These are phyloP conservation scores for Prunus persica DNA, from an alignment of 306 rosid genomes.

Conservation along the genomic window DNA sequence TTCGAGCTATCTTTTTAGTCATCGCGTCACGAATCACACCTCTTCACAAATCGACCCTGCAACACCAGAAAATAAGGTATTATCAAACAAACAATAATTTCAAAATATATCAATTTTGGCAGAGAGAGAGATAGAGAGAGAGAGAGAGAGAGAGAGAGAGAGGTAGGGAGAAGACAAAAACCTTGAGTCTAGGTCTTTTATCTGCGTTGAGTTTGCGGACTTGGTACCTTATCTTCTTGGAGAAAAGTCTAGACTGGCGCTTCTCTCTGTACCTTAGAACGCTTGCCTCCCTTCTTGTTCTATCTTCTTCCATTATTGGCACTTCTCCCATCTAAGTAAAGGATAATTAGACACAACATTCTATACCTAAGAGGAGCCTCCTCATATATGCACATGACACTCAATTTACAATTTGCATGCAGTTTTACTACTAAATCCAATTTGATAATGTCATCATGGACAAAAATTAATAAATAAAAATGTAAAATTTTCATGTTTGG, in stretches of 20 bases:
- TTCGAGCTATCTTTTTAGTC: slow-evolving; percentile 20
- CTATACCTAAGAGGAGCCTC: not conserved
- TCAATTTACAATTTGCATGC: not conserved
- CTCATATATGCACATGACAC: not conserved
- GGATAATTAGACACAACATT: not conserved
- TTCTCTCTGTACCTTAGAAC: slow-evolving; percentile 82
- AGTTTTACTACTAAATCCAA: not conserved
- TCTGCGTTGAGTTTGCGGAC: slow-evolving; percentile 87
- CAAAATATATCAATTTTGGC: slow-evolving; percentile 10
- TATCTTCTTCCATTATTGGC: slow-evolving; percentile 67
- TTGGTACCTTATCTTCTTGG: slow-evolving; percentile 92
- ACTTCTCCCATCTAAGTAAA: slow-evolving; percentile 70
- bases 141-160: slow-evolving; percentile 9
- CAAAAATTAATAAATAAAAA: not conserved
- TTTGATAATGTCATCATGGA: not conserved
- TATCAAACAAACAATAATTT: not conserved
- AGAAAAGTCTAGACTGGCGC: slow-evolving; percentile 71
- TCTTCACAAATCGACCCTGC: slow-evolving; percentile 91
- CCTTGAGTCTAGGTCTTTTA: slow-evolving; percentile 88
- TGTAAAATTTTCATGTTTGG: not conserved
- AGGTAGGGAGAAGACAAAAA: slow-evolving; percentile 6
- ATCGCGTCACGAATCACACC: slow-evolving; percentile 29
- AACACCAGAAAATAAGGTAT: not conserved
- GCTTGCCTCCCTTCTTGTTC: slow-evolving; percentile 71
- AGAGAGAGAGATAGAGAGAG: slow-evolving; percentile 15